These are phyloP conservation scores for Scutellaria minor DNA, from an alignment of 257 asterid genomes.

Conservation along the genomic window DNA sequence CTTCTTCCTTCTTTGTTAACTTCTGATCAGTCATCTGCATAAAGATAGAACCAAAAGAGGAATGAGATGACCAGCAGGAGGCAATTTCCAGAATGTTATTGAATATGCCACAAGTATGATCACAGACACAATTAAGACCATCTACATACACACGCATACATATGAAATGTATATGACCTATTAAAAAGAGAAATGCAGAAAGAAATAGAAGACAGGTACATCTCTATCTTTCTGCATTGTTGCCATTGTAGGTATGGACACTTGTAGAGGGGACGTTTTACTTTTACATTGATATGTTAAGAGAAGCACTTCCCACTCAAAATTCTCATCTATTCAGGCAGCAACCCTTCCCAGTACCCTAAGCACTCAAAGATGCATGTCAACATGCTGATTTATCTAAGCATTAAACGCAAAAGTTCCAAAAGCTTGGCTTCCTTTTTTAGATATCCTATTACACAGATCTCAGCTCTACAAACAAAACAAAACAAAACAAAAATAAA, in stretches of 20 bases:
- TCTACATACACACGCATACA: background rate
- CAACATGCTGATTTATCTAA: too few species aligned
- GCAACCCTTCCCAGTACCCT: too few species aligned
- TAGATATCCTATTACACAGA: too few species aligned
- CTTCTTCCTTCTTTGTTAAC: conserved; percentile 80
- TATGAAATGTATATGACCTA: conserved; percentile 3
- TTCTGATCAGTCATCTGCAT: conserved; percentile 71
- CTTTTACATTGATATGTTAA: background rate
- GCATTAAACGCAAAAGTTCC: too few species aligned
- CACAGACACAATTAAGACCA: conserved; percentile 20
- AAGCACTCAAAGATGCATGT: too few species aligned
- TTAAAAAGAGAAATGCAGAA: conserved; percentile 11
- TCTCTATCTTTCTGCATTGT: too few species aligned
- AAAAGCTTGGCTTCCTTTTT: too few species aligned
- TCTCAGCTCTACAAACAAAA: too few species aligned
- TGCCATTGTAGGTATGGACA: background rate
- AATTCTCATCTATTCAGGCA: too few species aligned
- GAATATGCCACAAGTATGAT: conserved; percentile 19
- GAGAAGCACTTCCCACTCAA: background rate
- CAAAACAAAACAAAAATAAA: too few species aligned
- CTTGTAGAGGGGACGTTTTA: background rate
- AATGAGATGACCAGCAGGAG: conserved; percentile 25
- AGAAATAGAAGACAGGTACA: background rate
- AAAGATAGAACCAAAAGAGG: conserved; percentile 30
- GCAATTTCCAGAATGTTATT: background rate